Conservation (phyloP, 2,329 filamentous ascomycete species). For the Aspergillus quadrilineatus region DNA sequence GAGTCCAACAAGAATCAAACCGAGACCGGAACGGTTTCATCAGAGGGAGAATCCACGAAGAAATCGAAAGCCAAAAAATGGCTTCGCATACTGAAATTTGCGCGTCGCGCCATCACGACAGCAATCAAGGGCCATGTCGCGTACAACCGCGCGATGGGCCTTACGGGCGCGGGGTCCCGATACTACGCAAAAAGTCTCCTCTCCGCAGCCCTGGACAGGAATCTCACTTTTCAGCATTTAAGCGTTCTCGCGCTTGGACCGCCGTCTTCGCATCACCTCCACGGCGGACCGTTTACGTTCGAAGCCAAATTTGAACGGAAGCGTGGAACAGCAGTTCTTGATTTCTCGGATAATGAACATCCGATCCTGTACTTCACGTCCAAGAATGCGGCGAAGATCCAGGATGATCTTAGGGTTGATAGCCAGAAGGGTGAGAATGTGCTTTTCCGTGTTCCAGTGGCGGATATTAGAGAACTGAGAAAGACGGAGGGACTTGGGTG, state of each 20-base stretch:
- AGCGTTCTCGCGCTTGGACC: constrained; percentile 40
- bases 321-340: constrained; percentile 70
- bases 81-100: constrained; percentile 60
- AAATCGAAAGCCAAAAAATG: constrained; percentile 47
- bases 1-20: neutral
- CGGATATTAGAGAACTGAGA: constrained; percentile 69
- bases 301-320: constrained; percentile 68
- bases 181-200: constrained; percentile 31
- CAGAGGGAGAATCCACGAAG: neutral
- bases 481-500: constrained; percentile 80
- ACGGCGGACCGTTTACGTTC: constrained; percentile 72
- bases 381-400: constrained; percentile 30
- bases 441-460: constrained; percentile 67
- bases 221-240: constrained; percentile 38
- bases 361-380: constrained; percentile 58
- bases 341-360: constrained; percentile 32
- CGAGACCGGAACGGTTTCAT: neutral
- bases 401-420: constrained; percentile 49
- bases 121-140: constrained; percentile 55
- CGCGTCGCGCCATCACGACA: constrained; percentile 63
- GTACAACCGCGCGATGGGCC: constrained; percentile 36
- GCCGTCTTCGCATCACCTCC: neutral
- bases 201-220: constrained; percentile 44
- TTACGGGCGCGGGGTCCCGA: neutral
- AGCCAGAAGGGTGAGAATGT: constrained; percentile 54